phyloP scores from a whole-genome alignment of 305 asterid genomes.

The Striga hermonthica region DNA sequence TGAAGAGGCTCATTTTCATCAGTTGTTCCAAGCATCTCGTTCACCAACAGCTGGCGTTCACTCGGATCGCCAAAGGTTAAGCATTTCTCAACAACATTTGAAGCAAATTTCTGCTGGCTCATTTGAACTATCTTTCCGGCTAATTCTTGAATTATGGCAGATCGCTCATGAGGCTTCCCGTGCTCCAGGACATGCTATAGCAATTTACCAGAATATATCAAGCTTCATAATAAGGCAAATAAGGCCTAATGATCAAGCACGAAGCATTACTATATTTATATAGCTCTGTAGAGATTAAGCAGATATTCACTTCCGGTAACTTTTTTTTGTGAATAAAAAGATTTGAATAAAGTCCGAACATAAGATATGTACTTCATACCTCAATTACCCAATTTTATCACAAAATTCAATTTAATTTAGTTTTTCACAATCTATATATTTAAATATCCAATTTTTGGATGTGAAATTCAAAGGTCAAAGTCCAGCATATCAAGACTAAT shows the following conservation, averaged over 20 bases:
- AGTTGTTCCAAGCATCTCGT: constrained; percentile 67
- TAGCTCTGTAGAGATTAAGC: neutral
- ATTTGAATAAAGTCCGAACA: neutral
- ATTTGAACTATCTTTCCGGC: constrained; percentile 64
- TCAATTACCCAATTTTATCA: neutral
- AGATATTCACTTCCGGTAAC: constrained; percentile 15
- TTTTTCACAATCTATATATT: neutral
- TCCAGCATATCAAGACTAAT: too few relatives aligned
- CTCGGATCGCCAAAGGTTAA: constrained; percentile 49
- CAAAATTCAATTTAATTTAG: too few relatives aligned
- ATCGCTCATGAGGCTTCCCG: constrained; percentile 58
- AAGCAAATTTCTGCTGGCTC: constrained; percentile 71
- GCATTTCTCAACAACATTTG: constrained; percentile 66
- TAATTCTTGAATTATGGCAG: constrained; percentile 53
- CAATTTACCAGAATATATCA: constrained; percentile 4
- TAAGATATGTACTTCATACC: neutral
- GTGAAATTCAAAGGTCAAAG: neutral
- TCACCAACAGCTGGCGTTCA: constrained; percentile 54
- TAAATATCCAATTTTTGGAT: neutral
- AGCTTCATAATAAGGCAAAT: neutral
- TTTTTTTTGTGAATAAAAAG: too few relatives aligned
- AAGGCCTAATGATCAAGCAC: neutral
- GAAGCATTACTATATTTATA: neutral
- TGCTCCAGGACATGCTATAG: constrained; percentile 61
- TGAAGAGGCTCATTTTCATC: constrained; percentile 75